phyloP scores from a whole-genome alignment of 441 rosid species.

The Populus tomentosa region DNA sequence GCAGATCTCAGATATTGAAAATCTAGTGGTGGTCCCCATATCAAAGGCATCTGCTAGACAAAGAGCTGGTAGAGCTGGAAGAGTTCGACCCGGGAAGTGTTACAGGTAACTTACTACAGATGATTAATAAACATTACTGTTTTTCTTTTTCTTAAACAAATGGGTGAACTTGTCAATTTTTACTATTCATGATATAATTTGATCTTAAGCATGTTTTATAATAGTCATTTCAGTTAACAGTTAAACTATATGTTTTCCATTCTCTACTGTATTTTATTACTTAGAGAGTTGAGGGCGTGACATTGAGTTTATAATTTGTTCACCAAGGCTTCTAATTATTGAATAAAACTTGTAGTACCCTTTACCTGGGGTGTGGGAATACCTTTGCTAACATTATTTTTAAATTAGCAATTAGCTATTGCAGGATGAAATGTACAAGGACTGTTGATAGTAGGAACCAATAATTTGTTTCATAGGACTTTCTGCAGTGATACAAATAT shows the following conservation, averaged over 20 bases:
- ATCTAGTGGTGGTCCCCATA: constrained; percentile 90
- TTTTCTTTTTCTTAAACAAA: neutral
- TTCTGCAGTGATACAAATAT: neutral
- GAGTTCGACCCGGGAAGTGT: constrained; percentile 98
- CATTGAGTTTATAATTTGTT: neutral
- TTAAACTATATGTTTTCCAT: neutral
- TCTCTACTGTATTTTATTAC: neutral
- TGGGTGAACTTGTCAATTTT: neutral
- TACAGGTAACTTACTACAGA: constrained; percentile 52
- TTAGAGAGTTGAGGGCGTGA: neutral
- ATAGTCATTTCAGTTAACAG: neutral
- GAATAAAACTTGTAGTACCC: neutral
- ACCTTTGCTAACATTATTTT: neutral
- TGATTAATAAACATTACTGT: neutral
- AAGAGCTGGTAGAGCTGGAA: constrained; percentile 98
- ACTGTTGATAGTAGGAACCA: neutral
- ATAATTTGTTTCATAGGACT: neutral
- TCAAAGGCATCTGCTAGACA: constrained; percentile 98
- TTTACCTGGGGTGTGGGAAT: neutral
- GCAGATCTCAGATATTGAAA: constrained; percentile 90
- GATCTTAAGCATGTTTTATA: neutral
- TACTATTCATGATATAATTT: neutral
- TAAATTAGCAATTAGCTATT: neutral
- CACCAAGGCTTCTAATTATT: neutral
- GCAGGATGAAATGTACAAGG: neutral